These are phyloP conservation scores for Melocanna baccifera DNA, from an alignment of 176 grass and related monocot species.

Conservation along the genomic window DNA sequence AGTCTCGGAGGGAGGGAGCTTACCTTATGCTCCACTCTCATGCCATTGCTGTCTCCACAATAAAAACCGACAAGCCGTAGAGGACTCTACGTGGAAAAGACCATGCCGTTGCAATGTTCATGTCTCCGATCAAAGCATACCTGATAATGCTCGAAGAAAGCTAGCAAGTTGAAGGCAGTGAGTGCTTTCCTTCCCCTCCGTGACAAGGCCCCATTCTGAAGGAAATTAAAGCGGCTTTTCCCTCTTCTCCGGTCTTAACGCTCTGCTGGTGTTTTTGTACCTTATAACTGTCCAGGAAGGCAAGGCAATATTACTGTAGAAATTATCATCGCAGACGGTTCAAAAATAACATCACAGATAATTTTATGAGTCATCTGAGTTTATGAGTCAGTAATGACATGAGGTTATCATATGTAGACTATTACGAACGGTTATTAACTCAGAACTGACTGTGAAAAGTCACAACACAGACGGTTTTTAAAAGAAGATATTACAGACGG, in stretches of 20 bases:
- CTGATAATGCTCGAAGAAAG: conserved; percentile 33
- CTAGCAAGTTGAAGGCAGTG: background rate
- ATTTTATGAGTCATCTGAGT: too few relatives aligned
- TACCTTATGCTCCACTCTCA: conserved; percentile 31
- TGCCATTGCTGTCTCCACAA: conserved; percentile 30
- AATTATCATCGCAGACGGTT: too few relatives aligned
- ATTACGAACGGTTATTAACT: too few relatives aligned
- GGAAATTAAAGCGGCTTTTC: background rate
- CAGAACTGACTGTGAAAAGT: too few relatives aligned
- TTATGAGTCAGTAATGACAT: too few relatives aligned
- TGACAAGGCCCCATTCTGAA: background rate
- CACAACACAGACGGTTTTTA: too few relatives aligned
- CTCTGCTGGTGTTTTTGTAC: background rate
- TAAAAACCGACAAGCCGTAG: conserved; percentile 16
- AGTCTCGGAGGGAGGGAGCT: background rate
- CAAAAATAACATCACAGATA: too few relatives aligned
- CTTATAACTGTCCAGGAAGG: background rate
- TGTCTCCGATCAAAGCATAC: conserved; percentile 14
- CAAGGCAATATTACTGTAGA: too few relatives aligned
- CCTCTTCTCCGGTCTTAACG: background rate
- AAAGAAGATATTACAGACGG: too few relatives aligned
- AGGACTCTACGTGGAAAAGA: conserved; percentile 39
- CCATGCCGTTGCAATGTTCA: background rate
- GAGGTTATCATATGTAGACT: too few relatives aligned
- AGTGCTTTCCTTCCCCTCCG: background rate